phyloP scores from a whole-genome alignment of 768 basidiomycete species.

The Leccinum disarticulatum region DNA sequence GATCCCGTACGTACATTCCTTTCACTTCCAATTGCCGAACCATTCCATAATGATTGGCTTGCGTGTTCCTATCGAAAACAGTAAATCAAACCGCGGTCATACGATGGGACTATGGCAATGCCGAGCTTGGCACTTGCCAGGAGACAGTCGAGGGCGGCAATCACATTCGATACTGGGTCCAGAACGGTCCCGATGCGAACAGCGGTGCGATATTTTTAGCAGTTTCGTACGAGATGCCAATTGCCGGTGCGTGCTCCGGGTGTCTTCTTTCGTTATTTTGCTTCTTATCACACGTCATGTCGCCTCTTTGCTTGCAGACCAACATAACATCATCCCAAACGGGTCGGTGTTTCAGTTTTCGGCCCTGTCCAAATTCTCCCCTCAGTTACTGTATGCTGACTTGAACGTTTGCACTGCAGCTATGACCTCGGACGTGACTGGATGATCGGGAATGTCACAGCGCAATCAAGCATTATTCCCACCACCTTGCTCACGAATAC shows the following conservation, averaged over 20 bases:
- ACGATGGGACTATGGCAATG: constrained; percentile 81
- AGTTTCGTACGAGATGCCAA: constrained; percentile 68
- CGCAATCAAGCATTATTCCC: constrained; percentile 31
- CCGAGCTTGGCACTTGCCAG: constrained; percentile 77
- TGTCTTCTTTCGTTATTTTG: background rate
- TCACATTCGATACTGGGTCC: constrained; percentile 88
- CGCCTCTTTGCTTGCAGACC: constrained; percentile 32
- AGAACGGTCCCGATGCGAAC: constrained; percentile 62
- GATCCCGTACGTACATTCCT: constrained; percentile 50
- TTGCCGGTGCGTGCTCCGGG: constrained; percentile 43
- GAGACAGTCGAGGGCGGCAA: constrained; percentile 86
- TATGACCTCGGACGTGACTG: constrained; percentile 85
- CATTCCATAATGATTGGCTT: background rate
- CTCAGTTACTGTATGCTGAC: background rate
- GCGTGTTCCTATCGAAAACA: constrained; percentile 28
- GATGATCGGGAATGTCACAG: constrained; percentile 82
- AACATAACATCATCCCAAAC: constrained; percentile 71
- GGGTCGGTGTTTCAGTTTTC: constrained; percentile 43
- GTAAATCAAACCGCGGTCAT: constrained; percentile 84
- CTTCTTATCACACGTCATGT: background rate
- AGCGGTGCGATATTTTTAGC: constrained; percentile 79
- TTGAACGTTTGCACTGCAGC: constrained; percentile 26
- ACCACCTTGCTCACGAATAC: constrained; percentile 39
- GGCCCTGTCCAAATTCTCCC: background rate
- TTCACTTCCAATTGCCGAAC: constrained; percentile 6